Conservation (phyloP, 257 asterid species). For the Solanum lycopersicoides region DNA sequence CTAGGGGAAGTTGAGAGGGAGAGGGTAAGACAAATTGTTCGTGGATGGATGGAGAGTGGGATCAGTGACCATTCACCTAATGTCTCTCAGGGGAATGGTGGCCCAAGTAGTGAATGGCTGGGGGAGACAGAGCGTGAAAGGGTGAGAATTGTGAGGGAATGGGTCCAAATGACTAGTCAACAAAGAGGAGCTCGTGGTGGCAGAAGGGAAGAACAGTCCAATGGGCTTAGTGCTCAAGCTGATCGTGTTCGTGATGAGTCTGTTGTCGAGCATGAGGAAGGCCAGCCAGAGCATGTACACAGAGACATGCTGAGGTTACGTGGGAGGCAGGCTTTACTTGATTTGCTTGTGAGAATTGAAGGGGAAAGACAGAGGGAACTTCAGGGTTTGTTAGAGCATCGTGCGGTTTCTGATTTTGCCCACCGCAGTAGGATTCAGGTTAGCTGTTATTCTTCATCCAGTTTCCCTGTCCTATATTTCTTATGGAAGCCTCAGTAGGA, state of each 20-base stretch:
- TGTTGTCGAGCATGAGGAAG: constrained; percentile 41
- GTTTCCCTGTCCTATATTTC: not conserved
- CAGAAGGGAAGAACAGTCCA: constrained; percentile 40
- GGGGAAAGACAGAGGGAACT: constrained; percentile 42
- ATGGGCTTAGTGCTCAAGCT: constrained; percentile 31
- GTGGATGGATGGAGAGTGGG: constrained; percentile 98
- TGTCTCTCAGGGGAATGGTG: constrained; percentile 49
- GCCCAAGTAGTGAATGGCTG: constrained; percentile 77
- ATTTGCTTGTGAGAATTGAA: constrained; percentile 54
- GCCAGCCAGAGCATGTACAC: constrained; percentile 70
- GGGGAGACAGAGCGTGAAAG: constrained; percentile 97
- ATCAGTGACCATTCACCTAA: constrained; percentile 49
- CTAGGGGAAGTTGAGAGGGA: constrained; percentile 84
- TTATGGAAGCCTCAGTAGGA: not conserved
- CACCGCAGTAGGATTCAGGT: constrained; percentile 43
- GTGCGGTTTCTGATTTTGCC: constrained; percentile 38
- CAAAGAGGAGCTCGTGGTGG: constrained; percentile 61
- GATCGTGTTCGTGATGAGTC: constrained; percentile 45
- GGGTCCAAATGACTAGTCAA: constrained; percentile 95
- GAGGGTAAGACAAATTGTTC: constrained; percentile 87
- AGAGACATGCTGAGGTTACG: constrained; percentile 75
- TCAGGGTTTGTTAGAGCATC: constrained; percentile 29
- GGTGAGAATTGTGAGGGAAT: constrained; percentile 85
- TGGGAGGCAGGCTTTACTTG: constrained; percentile 81
- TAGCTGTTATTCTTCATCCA: not conserved